A percentile compares a stretch with the other conserved stretches of the same genome.
Conservation (phyloP, 306 rosid genomes). For the Corylus americana region DNA sequence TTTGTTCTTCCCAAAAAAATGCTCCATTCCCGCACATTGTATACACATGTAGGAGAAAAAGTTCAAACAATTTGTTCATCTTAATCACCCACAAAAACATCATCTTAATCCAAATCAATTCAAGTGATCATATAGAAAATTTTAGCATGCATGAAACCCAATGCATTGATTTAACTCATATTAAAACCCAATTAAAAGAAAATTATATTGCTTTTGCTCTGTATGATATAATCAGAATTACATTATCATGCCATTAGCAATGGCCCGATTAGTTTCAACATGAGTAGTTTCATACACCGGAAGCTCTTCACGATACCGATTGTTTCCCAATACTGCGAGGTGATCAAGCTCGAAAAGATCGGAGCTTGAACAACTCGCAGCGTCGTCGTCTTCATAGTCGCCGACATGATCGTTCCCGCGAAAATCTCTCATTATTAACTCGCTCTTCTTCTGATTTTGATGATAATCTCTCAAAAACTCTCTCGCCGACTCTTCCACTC, state of each 20-base stretch:
- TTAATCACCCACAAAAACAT: not conserved
- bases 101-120: too few species aligned
- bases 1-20: not conserved
- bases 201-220: conserved; percentile 10
- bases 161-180: not conserved
- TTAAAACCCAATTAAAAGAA: not conserved
- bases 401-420: not conserved
- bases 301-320: conserved; percentile 68
- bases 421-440: conserved; percentile 36
- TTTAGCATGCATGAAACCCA: not conserved
- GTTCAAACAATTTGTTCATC: not conserved
- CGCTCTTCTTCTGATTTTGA: conserved; percentile 46
- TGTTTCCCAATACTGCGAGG: conserved; percentile 37
- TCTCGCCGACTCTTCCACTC: conserved; percentile 47
- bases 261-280: conserved; percentile 61
- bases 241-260: conserved; percentile 55
- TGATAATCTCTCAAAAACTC: conserved; percentile 54
- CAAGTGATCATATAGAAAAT: not conserved
- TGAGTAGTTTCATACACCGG: conserved; percentile 89
- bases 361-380: conserved; percentile 79
- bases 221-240: conserved; percentile 31
- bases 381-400: conserved; percentile 52
- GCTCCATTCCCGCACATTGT: not conserved
- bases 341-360: conserved; percentile 98
- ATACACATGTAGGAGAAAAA: not conserved